phyloP scores from a whole-genome alignment of 1,139 yeast species.

The Pichia sp. region DNA sequence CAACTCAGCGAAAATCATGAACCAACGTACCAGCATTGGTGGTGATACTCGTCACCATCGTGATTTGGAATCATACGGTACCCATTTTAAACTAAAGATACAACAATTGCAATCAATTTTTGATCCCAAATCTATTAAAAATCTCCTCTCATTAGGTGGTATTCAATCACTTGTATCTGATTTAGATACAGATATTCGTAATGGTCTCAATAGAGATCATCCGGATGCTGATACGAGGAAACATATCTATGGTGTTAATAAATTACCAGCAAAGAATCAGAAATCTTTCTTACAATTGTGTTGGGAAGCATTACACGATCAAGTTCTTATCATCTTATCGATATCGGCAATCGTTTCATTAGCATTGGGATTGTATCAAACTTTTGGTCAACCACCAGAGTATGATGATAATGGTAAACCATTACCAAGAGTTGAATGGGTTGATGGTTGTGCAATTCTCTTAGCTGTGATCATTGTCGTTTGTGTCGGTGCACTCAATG shows the following conservation, averaged over 20 bases:
- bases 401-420: conserved; percentile 71
- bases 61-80: conserved; percentile 10
- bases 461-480: conserved; percentile 90
- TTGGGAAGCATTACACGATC: conserved; percentile 84
- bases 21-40: no score
- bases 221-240: conserved; percentile 31
- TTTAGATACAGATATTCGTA: conserved; percentile 34
- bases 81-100: conserved; percentile 14
- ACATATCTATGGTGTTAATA: conserved; percentile 56
- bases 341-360: conserved; percentile 86
- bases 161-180: conserved; percentile 25
- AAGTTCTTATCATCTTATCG: conserved; percentile 75
- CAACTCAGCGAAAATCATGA: no score
- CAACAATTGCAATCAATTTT: conserved; percentile 37
- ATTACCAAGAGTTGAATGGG: conserved; percentile 88
- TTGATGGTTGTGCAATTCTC: conserved; percentile 96
- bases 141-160: conserved; percentile 34
- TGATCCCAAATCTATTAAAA: conserved; percentile 45
- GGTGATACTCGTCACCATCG: no score
- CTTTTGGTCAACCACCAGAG: conserved; percentile 76
- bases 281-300: conserved; percentile 65
- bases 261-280: conserved; percentile 59
- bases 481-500: conserved; percentile 87
- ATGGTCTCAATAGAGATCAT: conserved; percentile 39
- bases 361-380: conserved; percentile 86